Evolutionary conservation across 805 yeast genomes (phyloP).

Genomic region (Lipomyces starkeyi): DNA sequence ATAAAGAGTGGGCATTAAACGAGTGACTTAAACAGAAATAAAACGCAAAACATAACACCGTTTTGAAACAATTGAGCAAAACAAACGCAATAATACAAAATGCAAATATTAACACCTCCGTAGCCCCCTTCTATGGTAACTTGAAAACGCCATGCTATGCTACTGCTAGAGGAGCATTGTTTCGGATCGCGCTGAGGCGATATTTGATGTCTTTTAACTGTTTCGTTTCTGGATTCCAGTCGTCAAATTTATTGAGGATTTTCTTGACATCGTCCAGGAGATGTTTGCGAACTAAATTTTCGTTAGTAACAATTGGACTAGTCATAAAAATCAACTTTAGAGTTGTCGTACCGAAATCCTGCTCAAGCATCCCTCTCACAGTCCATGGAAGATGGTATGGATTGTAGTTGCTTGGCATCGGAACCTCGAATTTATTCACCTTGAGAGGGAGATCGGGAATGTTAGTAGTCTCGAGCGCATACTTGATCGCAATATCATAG

Average conservation of each 20-base stretch:
- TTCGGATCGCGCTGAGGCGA: slow-evolving; percentile 53
- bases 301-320: background rate
- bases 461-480: slow-evolving; percentile 76
- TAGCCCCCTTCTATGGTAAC: background rate
- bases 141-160: slow-evolving; percentile 2
- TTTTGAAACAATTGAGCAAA: background rate
- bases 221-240: slow-evolving; percentile 88
- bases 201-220: slow-evolving; percentile 83
- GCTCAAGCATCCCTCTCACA: slow-evolving; percentile 79
- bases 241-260: slow-evolving; percentile 73
- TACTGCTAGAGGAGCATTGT: slow-evolving; percentile 1
- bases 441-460: slow-evolving; percentile 47
- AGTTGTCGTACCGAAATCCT: slow-evolving; percentile 49
- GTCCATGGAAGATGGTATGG: slow-evolving; percentile 94
- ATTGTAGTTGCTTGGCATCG: slow-evolving; percentile 64
- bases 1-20: background rate
- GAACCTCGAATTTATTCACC: slow-evolving; percentile 57
- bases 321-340: slow-evolving; percentile 47
- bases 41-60: background rate
- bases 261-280: slow-evolving; percentile 57
- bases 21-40: background rate
- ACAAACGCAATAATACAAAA: background rate
- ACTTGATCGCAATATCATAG: slow-evolving; percentile 76
- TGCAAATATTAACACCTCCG: background rate
- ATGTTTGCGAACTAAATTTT: slow-evolving; percentile 47